Evolutionary conservation across 2,329 filamentous ascomycete species (phyloP).

Genomic region (Xylaria hypoxylon): DNA sequence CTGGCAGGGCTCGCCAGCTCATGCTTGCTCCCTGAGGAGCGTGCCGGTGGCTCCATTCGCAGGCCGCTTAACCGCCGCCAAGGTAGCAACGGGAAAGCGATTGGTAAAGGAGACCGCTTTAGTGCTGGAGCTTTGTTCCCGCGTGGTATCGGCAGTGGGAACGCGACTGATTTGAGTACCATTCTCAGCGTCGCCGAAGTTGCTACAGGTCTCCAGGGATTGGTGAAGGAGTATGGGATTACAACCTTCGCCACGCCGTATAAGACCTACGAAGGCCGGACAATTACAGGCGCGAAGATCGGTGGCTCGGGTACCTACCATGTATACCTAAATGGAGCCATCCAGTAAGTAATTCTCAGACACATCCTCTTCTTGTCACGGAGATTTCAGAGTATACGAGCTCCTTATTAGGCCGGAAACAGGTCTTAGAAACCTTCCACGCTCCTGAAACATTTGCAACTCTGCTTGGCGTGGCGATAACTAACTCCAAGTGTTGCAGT

Average conservation of each 20-base stretch:
- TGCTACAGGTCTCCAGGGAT: conserved; percentile 55
- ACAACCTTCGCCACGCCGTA: conserved; percentile 56
- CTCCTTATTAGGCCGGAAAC: background rate
- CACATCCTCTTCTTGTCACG: too few relatives aligned
- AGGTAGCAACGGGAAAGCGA: conserved; percentile 41
- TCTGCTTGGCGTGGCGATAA: background rate
- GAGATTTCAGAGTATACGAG: background rate
- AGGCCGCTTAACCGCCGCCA: conserved; percentile 29
- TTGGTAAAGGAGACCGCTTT: conserved; percentile 54
- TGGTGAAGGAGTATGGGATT: conserved; percentile 56
- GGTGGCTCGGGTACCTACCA: conserved; percentile 59
- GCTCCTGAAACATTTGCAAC: background rate
- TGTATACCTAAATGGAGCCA: conserved; percentile 64
- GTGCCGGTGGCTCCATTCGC: conserved; percentile 34
- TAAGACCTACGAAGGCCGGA: conserved; percentile 57
- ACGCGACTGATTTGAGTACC: conserved; percentile 51
- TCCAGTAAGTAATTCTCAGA: conserved; percentile 53
- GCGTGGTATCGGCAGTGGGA: conserved; percentile 55
- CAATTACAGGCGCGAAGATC: conserved; percentile 56
- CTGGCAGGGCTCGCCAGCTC: conserved; percentile 35
- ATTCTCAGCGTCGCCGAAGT: conserved; percentile 59
- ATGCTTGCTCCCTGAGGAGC: conserved; percentile 43
- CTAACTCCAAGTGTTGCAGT: conserved; percentile 7
- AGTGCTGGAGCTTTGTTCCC: conserved; percentile 54
- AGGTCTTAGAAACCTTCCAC: background rate